These are phyloP conservation scores for Guadua angustifolia DNA, from an alignment of 176 grass and related monocot genomes.

Conservation along the genomic window DNA sequence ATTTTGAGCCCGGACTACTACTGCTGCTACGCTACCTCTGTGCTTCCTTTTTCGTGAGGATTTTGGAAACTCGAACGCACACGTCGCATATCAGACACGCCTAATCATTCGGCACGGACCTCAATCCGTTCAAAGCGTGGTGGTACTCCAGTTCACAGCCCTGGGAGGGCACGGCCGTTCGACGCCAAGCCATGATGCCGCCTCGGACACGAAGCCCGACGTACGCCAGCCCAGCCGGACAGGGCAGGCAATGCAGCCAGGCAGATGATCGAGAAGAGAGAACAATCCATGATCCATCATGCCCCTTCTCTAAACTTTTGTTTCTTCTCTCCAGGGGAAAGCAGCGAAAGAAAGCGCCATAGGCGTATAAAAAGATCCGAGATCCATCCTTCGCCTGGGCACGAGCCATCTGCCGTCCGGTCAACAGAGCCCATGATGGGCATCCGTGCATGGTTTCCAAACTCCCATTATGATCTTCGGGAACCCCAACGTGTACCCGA, in stretches of 20 bases:
- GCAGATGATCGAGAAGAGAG: not conserved
- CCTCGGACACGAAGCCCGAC: not conserved
- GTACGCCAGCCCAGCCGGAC: not conserved
- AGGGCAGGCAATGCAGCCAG: too few relatives aligned
- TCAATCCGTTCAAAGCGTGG: not conserved
- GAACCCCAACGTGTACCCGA: slow-evolving; percentile 27
- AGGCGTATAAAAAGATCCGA: not conserved
- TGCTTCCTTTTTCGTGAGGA: not conserved
- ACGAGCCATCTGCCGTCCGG: not conserved
- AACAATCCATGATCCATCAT: slow-evolving; percentile 41
- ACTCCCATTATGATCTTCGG: slow-evolving; percentile 38
- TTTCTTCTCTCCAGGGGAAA: not conserved
- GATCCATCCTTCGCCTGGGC: slow-evolving; percentile 2
- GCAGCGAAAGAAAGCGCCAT: not conserved
- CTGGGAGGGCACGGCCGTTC: not conserved
- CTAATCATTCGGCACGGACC: slow-evolving; percentile 37
- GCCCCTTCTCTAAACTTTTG: slow-evolving; percentile 4
- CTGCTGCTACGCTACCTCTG: not conserved
- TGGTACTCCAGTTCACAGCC: not conserved
- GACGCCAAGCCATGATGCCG: slow-evolving; percentile 4
- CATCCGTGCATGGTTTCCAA: slow-evolving; percentile 30
- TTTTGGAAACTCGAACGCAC: slow-evolving; percentile 10
- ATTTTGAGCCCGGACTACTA: too few relatives aligned
- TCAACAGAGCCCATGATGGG: slow-evolving; percentile 41
- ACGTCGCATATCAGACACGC: slow-evolving; percentile 31